These are phyloP conservation scores for Bryum argenteum DNA, from an alignment of 225 moss, liverwort and hornwort genomes.

Conservation along the genomic window DNA sequence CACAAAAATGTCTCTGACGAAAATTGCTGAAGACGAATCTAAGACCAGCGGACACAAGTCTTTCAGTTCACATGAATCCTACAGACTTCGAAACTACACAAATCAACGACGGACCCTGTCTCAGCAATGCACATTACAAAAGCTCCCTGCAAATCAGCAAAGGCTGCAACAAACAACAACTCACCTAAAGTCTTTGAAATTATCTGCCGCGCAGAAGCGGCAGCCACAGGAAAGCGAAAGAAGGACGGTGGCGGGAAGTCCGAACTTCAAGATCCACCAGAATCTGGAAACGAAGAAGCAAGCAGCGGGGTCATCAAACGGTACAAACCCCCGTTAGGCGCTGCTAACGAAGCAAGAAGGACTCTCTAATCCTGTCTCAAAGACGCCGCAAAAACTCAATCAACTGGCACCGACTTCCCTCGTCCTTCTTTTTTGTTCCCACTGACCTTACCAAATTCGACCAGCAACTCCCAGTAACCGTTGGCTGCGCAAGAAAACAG, in stretches of 20 bases:
- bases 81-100: too few relatives aligned
- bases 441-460: constrained; percentile 12
- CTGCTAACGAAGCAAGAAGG: neutral
- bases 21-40: too few relatives aligned
- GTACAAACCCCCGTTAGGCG: neutral
- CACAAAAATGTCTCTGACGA: too few relatives aligned
- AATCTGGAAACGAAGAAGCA: constrained; percentile 22
- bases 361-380: constrained; percentile 6
- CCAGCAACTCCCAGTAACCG: constrained; percentile 1
- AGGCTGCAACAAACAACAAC: neutral
- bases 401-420: neutral
- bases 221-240: neutral
- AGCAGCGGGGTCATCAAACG: constrained; percentile 11
- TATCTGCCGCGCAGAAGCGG: constrained; percentile 12
- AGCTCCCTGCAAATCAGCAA: neutral
- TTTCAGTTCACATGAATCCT: too few relatives aligned
- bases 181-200: constrained; percentile 24
- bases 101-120: too few relatives aligned
- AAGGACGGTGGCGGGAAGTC: constrained; percentile 10
- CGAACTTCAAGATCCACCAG: constrained; percentile 20
- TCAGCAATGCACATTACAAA: neutral
- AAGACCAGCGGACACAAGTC: too few relatives aligned
- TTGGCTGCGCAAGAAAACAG: neutral
- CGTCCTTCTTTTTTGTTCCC: too few relatives aligned
- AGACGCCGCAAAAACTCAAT: constrained; percentile 1